These are phyloP conservation scores for Ochromonas danica DNA, from an alignment of 108 stramenopile genomes.

Conservation along the genomic window DNA sequence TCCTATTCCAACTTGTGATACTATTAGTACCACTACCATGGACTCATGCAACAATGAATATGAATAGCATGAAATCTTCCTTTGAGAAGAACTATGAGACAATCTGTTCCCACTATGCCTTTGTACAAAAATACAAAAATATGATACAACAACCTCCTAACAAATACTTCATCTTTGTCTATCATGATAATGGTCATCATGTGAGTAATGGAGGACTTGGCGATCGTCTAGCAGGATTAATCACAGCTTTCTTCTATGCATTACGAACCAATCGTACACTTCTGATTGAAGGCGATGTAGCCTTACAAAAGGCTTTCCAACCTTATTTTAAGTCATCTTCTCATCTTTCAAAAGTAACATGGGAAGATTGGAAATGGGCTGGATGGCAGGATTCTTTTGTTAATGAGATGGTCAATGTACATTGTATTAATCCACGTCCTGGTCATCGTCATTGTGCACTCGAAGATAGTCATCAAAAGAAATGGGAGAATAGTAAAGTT, in stretches of 20 bases:
- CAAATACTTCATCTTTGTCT: not conserved
- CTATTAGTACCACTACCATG: no score
- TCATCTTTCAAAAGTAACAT: not conserved
- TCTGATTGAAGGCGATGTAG: not conserved
- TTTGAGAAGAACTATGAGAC: no score
- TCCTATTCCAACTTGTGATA: no score
- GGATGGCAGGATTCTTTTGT: not conserved
- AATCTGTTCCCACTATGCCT: not conserved
- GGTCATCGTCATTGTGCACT: not conserved
- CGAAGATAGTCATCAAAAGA: not conserved
- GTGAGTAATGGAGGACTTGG: not conserved
- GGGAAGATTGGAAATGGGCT: slow-evolving; percentile 1
- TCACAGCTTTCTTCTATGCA: not conserved
- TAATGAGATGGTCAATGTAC: not conserved
- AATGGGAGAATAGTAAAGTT: not conserved
- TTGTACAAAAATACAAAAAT: not conserved
- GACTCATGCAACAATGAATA: no score
- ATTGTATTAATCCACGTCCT: not conserved
- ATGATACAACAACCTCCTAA: not conserved
- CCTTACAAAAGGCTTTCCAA: not conserved
- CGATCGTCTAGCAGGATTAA: not conserved
- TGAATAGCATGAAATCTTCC: no score
- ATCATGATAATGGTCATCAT: not conserved
- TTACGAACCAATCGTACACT: slow-evolving; percentile 1
- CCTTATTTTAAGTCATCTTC: not conserved